Evolutionary conservation across 2,329 filamentous ascomycete genomes (phyloP), one percentile per base, ranked within the genome.

Genomic region (Ceratocystiopsis sp.): DNA sequence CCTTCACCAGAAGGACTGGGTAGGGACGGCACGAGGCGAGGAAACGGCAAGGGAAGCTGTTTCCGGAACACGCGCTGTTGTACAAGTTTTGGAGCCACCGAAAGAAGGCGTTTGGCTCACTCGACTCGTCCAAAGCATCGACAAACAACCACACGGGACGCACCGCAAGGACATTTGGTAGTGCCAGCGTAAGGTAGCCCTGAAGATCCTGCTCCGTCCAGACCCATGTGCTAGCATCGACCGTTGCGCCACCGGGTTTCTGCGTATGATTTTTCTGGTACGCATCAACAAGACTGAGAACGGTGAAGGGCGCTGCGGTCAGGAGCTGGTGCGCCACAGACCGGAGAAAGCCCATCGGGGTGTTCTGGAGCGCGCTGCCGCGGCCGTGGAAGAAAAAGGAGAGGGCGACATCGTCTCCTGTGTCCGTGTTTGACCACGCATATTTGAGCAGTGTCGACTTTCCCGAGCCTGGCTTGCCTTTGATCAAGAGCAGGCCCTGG

Each of bases 301-400:
- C n/a, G 1, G 52, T 44, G 7, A 41, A 45, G 2, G 54, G 49
- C 0, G 40, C 51, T n/a, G 57, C 50, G 1, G 38, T 37, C 3
- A 60, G 55, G 16, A 57, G 12, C 14, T 61, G 57, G 42, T 61
- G 49, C 9, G 62, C 41, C 2, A 63, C 42, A 2, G 58, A 53
- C 13, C 59, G 52, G 42, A 57, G 57, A 42, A 63, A 51, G 7
- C 60, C 61, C 2, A 58, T 25, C 0, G 47, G 51, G 0, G 51
- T 51, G 39, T 50, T 59, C 47, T 63, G 57, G 4, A 63, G 51
- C 6, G 48, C 35, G 10, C 43, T 34, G 11, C 60, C 59, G 7
- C 55, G 53, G 9, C 48, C 55, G 33, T 62, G 55, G 43, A 63
- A 62, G 47, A 62, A 63, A 50, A 61, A 64, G 0, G 49, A 52